phyloP scores from a whole-genome alignment of 352 stramenopile genomes.

The Elongisporangium anandrum region DNA sequence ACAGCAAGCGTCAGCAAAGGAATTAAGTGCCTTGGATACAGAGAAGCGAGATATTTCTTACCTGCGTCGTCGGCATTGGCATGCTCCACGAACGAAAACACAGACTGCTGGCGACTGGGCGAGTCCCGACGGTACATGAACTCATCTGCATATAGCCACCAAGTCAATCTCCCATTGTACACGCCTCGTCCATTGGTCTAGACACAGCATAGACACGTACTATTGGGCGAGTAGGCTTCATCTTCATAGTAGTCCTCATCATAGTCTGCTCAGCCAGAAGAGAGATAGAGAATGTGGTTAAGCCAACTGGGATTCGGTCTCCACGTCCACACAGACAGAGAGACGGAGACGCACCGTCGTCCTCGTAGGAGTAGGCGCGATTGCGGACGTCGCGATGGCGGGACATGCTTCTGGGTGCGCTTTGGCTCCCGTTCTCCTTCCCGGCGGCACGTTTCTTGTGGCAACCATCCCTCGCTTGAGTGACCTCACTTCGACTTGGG shows the following conservation, averaged over 20 bases:
- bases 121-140: constrained; percentile 84
- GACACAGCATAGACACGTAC: neutral
- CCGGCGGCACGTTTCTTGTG: neutral
- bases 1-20: constrained; percentile 5
- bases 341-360: constrained; percentile 48
- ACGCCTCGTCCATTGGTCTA: neutral
- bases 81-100: constrained; percentile 81
- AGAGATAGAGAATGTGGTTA: too few species aligned
- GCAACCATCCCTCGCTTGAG: neutral
- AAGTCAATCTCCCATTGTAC: neutral
- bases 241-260: neutral
- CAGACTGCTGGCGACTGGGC: constrained; percentile 61
- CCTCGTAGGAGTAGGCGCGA: constrained; percentile 87
- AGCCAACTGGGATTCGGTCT: neutral
- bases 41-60: constrained; percentile 7
- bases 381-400: constrained; percentile 84
- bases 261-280: neutral
- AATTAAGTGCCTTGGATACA: neutral
- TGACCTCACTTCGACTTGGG: neutral
- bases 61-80: constrained; percentile 27
- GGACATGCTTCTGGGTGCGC: constrained; percentile 42
- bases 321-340: neutral
- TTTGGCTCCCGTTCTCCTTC: neutral
- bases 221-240: neutral
- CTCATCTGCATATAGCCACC: constrained; percentile 34